A percentile compares a stretch with the other conserved stretches of the same genome.
These are phyloP conservation scores for Coemansia sp. DNA, from an alignment of 192 early-diverging fungal species.

Conservation along the genomic window DNA sequence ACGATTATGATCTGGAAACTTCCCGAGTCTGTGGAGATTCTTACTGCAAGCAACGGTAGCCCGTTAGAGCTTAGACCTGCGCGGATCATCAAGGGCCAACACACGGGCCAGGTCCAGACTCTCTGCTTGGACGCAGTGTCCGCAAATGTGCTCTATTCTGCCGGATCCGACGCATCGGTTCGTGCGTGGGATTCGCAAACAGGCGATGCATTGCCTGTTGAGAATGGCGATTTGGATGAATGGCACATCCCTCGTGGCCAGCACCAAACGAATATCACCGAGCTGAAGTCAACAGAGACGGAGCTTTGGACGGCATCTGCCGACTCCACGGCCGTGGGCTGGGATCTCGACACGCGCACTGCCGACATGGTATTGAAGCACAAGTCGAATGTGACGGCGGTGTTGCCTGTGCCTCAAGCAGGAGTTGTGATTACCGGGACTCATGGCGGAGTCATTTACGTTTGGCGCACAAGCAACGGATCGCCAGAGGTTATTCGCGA, in stretches of 20 bases:
- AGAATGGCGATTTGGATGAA: constrained; percentile 14
- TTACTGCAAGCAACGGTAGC: background rate
- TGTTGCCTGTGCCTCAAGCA: constrained; percentile 58
- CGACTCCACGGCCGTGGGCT: constrained; percentile 84
- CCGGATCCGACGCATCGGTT: constrained; percentile 59
- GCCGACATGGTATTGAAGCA: constrained; percentile 77
- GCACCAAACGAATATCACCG: constrained; percentile 82
- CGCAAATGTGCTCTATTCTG: constrained; percentile 34
- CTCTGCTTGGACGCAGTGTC: constrained; percentile 33
- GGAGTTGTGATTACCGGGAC: constrained; percentile 79
- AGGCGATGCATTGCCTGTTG: constrained; percentile 49
- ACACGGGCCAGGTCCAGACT: constrained; percentile 49
- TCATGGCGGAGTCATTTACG: constrained; percentile 79
- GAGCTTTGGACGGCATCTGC: constrained; percentile 88
- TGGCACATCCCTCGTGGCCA: constrained; percentile 60
- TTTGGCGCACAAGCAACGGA: constrained; percentile 70
- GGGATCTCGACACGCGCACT: constrained; percentile 74
- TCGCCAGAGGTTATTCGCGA: constrained; percentile 57
- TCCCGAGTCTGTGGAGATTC: constrained; percentile 14
- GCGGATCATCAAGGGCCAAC: constrained; percentile 42
- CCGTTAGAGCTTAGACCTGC: constrained; percentile 29
- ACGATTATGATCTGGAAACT: constrained; percentile 51
- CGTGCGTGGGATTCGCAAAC: constrained; percentile 70
- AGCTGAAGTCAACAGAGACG: constrained; percentile 61
- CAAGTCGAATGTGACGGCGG: constrained; percentile 77